Conservation (phyloP, 2,329 filamentous ascomycete genomes). For the Calonectria fujianensis region DNA sequence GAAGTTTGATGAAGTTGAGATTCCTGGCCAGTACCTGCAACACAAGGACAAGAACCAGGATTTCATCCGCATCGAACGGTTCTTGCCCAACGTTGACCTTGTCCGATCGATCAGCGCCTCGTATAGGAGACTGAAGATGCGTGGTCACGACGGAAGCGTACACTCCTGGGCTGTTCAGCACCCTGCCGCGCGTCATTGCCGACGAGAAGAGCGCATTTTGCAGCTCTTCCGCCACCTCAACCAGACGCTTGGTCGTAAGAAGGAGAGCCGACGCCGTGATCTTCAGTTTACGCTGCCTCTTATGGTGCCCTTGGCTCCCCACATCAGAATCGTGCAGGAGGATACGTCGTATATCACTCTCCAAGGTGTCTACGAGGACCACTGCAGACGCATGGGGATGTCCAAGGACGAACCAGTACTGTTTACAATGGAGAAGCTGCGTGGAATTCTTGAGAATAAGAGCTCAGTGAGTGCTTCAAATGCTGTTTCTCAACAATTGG, state of each 20-base stretch:
- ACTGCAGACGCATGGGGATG: slow-evolving; percentile 89
- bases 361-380: slow-evolving; percentile 96
- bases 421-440: slow-evolving; percentile 95
- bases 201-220: slow-evolving; percentile 94
- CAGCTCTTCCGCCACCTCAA: slow-evolving; percentile 99
- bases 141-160: slow-evolving; percentile 97
- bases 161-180: slow-evolving; percentile 98
- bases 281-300: slow-evolving; percentile 96
- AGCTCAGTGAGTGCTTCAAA: slow-evolving; percentile 67
- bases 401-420: slow-evolving; percentile 96
- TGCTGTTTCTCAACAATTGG: not conserved
- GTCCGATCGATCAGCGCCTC: slow-evolving; percentile 93
- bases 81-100: slow-evolving; percentile 94
- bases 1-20: slow-evolving; percentile 98
- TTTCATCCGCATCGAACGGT: slow-evolving; percentile 97
- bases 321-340: slow-evolving; percentile 96
- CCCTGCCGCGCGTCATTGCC: slow-evolving; percentile 92
- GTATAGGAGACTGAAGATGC: slow-evolving; percentile 94
- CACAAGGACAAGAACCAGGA: slow-evolving; percentile 99
- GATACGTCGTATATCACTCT: slow-evolving; percentile 95
- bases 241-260: slow-evolving; percentile 91
- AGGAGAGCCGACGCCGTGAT: slow-evolving; percentile 94
- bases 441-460: slow-evolving; percentile 83
- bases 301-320: slow-evolving; percentile 95
- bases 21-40: slow-evolving; percentile 96